phyloP scores from a whole-genome alignment of 176 grass and related monocot species.

The Calamus simplicifolius region DNA sequence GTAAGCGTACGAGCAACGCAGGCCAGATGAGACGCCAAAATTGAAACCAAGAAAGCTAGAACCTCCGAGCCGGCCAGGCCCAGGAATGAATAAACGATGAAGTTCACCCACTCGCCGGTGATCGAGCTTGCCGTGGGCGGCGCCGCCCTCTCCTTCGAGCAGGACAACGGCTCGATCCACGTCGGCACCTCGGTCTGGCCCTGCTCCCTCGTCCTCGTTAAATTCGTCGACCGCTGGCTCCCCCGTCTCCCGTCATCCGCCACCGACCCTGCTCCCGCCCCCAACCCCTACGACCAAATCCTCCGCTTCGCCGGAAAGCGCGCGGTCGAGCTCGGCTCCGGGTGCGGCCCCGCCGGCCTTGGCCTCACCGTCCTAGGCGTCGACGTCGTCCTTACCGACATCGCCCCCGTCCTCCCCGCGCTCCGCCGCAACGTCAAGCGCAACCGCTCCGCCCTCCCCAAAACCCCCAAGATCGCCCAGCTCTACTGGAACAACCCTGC shows the following conservation, averaged over 20 bases:
- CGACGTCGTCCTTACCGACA: slow-evolving; percentile 76
- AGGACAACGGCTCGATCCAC: slow-evolving; percentile 90
- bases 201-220: slow-evolving; percentile 91
- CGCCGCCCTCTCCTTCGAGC: slow-evolving; percentile 71
- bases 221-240: slow-evolving; percentile 81
- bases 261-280: slow-evolving; percentile 3
- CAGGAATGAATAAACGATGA: slow-evolving; percentile 27
- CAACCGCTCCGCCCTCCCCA: slow-evolving; percentile 46
- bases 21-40: no score
- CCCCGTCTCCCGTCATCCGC: not conserved
- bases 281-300: slow-evolving; percentile 63
- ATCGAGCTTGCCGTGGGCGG: slow-evolving; percentile 63
- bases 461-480: slow-evolving; percentile 56
- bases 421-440: slow-evolving; percentile 82
- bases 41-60: no score
- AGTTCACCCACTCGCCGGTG: slow-evolving; percentile 81
- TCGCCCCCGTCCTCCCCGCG: slow-evolving; percentile 74
- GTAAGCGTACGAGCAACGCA: no score
- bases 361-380: slow-evolving; percentile 71
- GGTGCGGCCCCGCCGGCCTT: slow-evolving; percentile 79
- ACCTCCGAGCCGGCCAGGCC: not conserved
- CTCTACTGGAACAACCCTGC: slow-evolving; percentile 75
- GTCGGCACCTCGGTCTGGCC: slow-evolving; percentile 95
- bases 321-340: slow-evolving; percentile 69
- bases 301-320: slow-evolving; percentile 59